These are phyloP conservation scores for Quercus phellos DNA, from an alignment of 331 rosid species.

Conservation along the genomic window DNA sequence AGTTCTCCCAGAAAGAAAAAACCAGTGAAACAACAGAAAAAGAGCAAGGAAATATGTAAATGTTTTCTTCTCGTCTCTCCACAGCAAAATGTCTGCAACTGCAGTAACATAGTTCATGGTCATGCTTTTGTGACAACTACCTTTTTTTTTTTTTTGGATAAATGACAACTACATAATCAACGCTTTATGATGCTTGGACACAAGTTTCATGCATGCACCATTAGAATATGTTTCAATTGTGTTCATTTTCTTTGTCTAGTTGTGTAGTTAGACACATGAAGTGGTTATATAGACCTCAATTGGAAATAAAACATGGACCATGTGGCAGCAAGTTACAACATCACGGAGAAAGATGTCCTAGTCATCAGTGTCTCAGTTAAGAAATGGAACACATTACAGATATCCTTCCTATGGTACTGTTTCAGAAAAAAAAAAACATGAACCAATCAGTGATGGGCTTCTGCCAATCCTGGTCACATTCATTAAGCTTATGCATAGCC, in stretches of 20 bases:
- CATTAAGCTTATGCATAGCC: neutral
- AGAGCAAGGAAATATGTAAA: slow-evolving; percentile 55
- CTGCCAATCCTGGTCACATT: neutral
- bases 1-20: slow-evolving; percentile 65
- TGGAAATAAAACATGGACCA: slow-evolving; percentile 7
- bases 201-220: neutral
- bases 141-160: no score
- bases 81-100: slow-evolving; percentile 80
- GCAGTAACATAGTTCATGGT: slow-evolving; percentile 40
- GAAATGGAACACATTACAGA: neutral
- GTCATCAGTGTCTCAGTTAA: neutral
- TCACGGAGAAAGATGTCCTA: neutral
- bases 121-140: slow-evolving; percentile 10
- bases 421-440: neutral
- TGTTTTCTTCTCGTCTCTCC: slow-evolving; percentile 88
- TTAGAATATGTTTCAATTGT: neutral
- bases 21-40: slow-evolving; percentile 65
- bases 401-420: neutral
- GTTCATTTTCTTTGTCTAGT: neutral
- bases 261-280: neutral
- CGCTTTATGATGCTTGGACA: neutral
- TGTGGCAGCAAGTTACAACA: neutral
- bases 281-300: neutral
- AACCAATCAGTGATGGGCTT: neutral
- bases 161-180: neutral